Evolutionary conservation across 352 stramenopile species (phyloP), one percentile per base, ranked within the genome.

Genomic region (Phytophthora fragariae): DNA sequence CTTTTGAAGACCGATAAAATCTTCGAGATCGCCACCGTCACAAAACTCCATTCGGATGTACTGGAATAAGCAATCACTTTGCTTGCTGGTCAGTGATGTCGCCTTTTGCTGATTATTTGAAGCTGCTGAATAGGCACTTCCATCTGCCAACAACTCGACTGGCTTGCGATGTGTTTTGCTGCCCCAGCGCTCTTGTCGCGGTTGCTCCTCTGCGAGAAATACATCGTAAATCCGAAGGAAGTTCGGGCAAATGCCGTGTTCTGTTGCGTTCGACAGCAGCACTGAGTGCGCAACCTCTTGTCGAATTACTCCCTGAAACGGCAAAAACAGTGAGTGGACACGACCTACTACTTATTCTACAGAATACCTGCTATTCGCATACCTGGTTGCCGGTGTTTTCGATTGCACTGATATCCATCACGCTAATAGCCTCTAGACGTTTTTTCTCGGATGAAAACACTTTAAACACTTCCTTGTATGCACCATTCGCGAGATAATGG

Each of bases 41-140:
- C 98, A 99, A 12, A 99, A 95, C 75, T 99, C 98, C 98, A 99
- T 99, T 24, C 93, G 87, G 65, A 99, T 99, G 75, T 98, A 99
- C 82, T 99, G 98, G 71, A 90, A 98, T 33, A 94, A 58, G 3
- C 62, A 56, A 29, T 77, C 49, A 21, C 19, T 59, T 47, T 75
- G 54, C 14, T 61, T 56, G 31, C 31, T 46, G 39, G 15, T 17
- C 12, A 52, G 19, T 47, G n/a, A 33, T 24, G 33, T 5, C 55
- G 21, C 11, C 24, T 73, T 19, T 53, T 68, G 21, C n/a, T 61
- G 39, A 10, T 46, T 52, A 35, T 4, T 54, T 31, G 33, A 41
- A 50, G 9, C 33, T 14, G 35, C 57, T 50, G 50, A 17, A 19
- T 83, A 62, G 3, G 66, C 37, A 24, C 41, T 79, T 29, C 57